Evolutionary conservation across 139 green algal genomes (phyloP).

Genomic region (Deuterostichococcus epilithicus): DNA sequence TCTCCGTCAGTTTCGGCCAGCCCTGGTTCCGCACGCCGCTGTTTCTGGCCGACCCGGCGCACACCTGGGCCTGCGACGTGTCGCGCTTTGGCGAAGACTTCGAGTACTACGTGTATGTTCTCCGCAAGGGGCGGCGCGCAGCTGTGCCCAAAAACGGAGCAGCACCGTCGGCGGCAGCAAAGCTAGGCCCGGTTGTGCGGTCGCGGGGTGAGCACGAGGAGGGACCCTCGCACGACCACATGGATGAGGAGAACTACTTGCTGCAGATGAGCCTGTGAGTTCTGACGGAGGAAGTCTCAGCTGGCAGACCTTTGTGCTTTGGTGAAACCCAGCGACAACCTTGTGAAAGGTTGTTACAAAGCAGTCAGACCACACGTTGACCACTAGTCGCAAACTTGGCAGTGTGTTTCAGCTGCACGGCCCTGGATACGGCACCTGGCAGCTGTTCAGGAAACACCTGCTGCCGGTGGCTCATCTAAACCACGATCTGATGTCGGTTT

Average conservation of each 20-base stretch:
- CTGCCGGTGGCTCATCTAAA: too few species aligned
- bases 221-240: constrained; percentile 18
- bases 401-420: too few species aligned
- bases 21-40: constrained; percentile 45
- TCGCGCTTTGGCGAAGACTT: constrained; percentile 14
- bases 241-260: constrained; percentile 25
- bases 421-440: too few species aligned
- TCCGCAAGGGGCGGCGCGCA: constrained; percentile 6
- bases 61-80: constrained; percentile 5
- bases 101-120: constrained; percentile 19
- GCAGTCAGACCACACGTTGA: too few species aligned
- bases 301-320: too few species aligned
- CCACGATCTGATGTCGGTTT: too few species aligned
- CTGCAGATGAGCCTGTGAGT: constrained; percentile 12
- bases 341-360: too few species aligned
- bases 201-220: too few species aligned
- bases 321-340: too few species aligned
- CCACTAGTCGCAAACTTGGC: too few species aligned
- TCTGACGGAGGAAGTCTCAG: neutral
- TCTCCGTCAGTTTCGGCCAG: constrained; percentile 55
- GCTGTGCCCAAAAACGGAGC: neutral
- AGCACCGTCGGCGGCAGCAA: neutral
- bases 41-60: neutral
- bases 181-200: neutral
- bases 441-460: too few species aligned